Base-by-base conservation (phyloP, 164 flowering plant species). In the Warburgia ugandensis region DNA sequence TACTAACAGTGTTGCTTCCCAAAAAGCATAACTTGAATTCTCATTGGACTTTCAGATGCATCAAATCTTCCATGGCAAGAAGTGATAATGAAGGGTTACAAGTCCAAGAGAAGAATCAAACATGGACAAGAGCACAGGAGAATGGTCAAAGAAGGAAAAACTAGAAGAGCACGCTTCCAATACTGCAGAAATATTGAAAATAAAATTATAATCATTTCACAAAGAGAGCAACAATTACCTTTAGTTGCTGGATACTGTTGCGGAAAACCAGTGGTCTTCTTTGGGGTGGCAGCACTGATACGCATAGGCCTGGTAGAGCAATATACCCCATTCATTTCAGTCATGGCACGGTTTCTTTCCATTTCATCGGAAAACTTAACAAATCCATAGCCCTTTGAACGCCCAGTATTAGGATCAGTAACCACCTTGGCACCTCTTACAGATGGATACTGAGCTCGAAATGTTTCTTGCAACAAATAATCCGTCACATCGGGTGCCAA, bases 361-460 rank as follows among this genome's bases (percentile, higher is more conserved):
- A 25, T 72, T 72, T 92, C 99, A 68, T 92, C 97, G 32, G 79
- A 64, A 73, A 92, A 92, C 58, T 92, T 92, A 63, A 92, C 97
- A 84, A 92, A 92, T 2, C 97, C 97, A 66, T 92, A 92, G 43
- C 99, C 99, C 67, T 88, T 92, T 5, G 95, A 77, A 10, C 94
- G 82, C 5, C 99, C 97, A 29, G 95, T 92, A 57, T 60, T 81
- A 8, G 97, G 86, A 71, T 88, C 99, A 35, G 87, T 88, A 14
- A 92, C 97, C 53, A 92, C 99, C 78, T 92, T 92, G 51, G 99
- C 97, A 45, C 99, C 99, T 65, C 89, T 83, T 36, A 92, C 99
- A 5, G 97, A 92, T 31, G 94, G 81, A 69, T 86, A 92, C 21
- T 75, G 84, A 54, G 59, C 68, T 26, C 92, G 69, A 52, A 92